Evolutionary conservation across 2,329 filamentous ascomycete species (phyloP).

Genomic region (Hymenoscyphus albidus): DNA sequence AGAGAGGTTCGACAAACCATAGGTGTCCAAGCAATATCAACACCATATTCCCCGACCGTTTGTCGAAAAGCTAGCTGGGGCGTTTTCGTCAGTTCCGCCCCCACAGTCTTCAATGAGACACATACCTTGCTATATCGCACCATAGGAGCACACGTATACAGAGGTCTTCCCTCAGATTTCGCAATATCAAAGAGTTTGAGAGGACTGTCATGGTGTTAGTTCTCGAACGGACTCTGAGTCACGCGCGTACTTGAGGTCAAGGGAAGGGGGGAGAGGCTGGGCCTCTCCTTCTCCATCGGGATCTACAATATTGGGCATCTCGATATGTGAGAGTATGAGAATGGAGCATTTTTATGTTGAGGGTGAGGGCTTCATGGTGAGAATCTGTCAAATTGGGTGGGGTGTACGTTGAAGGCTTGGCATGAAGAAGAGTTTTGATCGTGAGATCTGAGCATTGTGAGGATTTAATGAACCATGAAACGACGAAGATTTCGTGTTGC

Average conservation of each 20-base stretch:
- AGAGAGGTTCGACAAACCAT: conserved; percentile 46
- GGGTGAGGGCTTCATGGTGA: conserved; percentile 12
- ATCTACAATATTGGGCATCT: conserved; percentile 10
- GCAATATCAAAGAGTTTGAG: conserved; percentile 57
- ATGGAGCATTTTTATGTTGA: conserved; percentile 8
- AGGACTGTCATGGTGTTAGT: conserved; percentile 42
- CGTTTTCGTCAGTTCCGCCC: not conserved
- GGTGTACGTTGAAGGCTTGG: conserved; percentile 15
- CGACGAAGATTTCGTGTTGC: not conserved
- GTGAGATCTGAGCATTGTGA: not conserved
- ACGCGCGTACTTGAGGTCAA: conserved; percentile 18
- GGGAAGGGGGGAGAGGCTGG: conserved; percentile 11
- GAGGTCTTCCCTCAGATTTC: conserved; percentile 47
- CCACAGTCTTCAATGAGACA: not conserved
- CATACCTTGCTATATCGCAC: conserved; percentile 57
- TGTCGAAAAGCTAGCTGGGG: conserved; percentile 63
- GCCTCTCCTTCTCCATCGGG: conserved; percentile 9
- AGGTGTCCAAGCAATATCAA: conserved; percentile 66
- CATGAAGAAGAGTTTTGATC: not conserved
- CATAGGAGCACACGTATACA: conserved; percentile 64
- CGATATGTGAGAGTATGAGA: not conserved
- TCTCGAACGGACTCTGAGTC: not conserved
- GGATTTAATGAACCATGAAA: not conserved
- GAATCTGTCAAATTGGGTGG: conserved; percentile 16
- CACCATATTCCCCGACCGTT: conserved; percentile 60